Base-by-base conservation (phyloP, 805 yeast genomes). In the Teunomyces atbi region DNA sequence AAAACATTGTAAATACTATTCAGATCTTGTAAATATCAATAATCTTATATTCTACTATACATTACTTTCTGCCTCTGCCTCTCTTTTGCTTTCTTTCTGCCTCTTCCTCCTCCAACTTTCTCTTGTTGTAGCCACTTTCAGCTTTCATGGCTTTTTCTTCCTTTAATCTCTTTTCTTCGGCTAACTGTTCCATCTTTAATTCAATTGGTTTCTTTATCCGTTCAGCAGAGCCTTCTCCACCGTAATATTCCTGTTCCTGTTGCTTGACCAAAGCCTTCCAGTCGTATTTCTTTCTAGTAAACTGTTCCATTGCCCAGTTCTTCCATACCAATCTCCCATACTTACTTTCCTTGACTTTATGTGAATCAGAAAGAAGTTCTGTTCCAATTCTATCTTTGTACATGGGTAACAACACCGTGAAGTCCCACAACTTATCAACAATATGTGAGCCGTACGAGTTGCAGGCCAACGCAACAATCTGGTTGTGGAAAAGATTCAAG, bases 281-380 rank as follows among this genome's bases (percentile, higher is more conserved):
- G 59, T 90, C 97, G 58, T 73, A 79, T 62, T 83, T 79, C 65
- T 83, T 83, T 60, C 95, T 76, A 8, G 71, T 61, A 58, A 82
- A 92, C 56, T 83, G 67, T 62, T 94, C 98, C 84, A 92, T 77
- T 26, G 78, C 69, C 97, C 97, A 94, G 64, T 92, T 92, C 62
- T 85, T 88, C 98, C 97, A 94, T 1, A 94, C 98, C 56, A 82
- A 77, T 60, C 84, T 81, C 29, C 99, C 99, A 59, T 92, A 94
- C 10, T 73, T 78, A 60, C 96, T 87, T 50, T 84, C 89, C 69
- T 94, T 90, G 37, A 94, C 86, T 50, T 76, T 74, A 32, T 80
- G 84, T 33, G 83, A 77, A 36, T 83, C 77, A 13, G 71, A 75
- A 21, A 71, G 58, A 49, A 92, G 68, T 48, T 83, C 84, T 19